These are phyloP conservation scores for Chaetomiaceae sp. DNA, from an alignment of 2,329 filamentous ascomycete genomes.

Conservation along the genomic window DNA sequence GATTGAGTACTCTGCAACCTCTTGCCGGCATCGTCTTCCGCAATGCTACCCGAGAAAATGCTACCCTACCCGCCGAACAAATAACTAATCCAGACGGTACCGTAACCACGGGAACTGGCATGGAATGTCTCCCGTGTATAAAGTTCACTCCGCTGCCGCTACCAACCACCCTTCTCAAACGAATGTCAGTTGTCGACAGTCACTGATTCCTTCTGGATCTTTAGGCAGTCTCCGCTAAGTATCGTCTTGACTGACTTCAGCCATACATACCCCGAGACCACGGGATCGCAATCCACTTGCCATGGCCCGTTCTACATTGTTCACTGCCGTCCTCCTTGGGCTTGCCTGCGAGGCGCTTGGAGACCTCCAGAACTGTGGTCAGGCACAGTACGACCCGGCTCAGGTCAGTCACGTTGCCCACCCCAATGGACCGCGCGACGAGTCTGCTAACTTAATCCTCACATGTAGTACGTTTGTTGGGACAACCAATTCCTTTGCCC, in stretches of 20 bases:
- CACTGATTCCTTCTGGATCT: neutral
- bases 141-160: neutral
- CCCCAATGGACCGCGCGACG: too few species aligned
- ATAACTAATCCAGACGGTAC: too few species aligned
- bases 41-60: neutral
- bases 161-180: neutral
- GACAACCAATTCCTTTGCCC: conserved; percentile 33
- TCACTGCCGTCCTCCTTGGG: conserved; percentile 17
- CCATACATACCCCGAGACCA: neutral
- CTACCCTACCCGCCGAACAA: too few species aligned
- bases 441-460: conserved; percentile 1
- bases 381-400: conserved; percentile 25
- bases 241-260: too few species aligned
- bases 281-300: neutral
- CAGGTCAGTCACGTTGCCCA: conserved; percentile 20
- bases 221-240: too few species aligned
- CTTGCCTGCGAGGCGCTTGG: conserved; percentile 14
- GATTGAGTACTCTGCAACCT: neutral
- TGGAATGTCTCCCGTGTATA: neutral
- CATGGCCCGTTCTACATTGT: conserved; percentile 21
- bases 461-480: conserved; percentile 31
- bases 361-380: conserved; percentile 23
- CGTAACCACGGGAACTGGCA: neutral
- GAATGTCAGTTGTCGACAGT: neutral
- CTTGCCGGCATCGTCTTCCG: neutral